These are phyloP conservation scores for Tetrapisispora fleetii DNA, from an alignment of 805 yeast genomes.

Conservation along the genomic window DNA sequence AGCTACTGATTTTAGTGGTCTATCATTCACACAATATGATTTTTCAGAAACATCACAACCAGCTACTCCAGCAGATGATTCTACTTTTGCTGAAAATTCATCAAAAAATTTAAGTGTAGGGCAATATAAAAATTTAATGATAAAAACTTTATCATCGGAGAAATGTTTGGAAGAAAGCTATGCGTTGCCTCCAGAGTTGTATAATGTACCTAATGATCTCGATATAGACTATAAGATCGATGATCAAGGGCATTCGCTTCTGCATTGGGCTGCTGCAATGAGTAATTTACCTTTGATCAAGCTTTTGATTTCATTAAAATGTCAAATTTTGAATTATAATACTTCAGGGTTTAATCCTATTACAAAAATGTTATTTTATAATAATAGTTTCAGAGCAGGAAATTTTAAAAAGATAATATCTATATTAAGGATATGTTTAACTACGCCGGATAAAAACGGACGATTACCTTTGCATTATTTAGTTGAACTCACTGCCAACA, in stretches of 20 bases:
- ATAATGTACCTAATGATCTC: conserved; percentile 51
- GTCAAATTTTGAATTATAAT: conserved; percentile 46
- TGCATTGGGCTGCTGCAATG: conserved; percentile 83
- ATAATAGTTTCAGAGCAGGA: conserved; percentile 56
- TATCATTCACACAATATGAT: background rate
- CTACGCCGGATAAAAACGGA: conserved; percentile 65
- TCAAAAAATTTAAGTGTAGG: conserved; percentile 2
- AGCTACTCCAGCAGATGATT: background rate
- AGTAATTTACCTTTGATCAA: conserved; percentile 54
- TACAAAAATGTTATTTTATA: conserved; percentile 59
- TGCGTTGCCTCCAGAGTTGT: conserved; percentile 30
- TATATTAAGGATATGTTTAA: conserved; percentile 52
- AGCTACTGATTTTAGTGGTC: background rate
- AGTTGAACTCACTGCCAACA: conserved; percentile 41
- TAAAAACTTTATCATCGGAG: conserved; percentile 25
- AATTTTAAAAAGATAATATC: conserved; percentile 50
- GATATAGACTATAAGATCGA: conserved; percentile 61
- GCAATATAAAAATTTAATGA: conserved; percentile 22
- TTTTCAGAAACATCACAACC: background rate
- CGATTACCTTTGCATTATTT: conserved; percentile 68
- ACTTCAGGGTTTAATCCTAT: conserved; percentile 57
- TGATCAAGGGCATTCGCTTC: conserved; percentile 68
- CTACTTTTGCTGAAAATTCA: background rate
- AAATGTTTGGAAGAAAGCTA: conserved; percentile 21
- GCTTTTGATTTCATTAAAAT: conserved; percentile 45